These are phyloP conservation scores for Trametes coccinea DNA, from an alignment of 768 basidiomycete genomes.

Conservation along the genomic window DNA sequence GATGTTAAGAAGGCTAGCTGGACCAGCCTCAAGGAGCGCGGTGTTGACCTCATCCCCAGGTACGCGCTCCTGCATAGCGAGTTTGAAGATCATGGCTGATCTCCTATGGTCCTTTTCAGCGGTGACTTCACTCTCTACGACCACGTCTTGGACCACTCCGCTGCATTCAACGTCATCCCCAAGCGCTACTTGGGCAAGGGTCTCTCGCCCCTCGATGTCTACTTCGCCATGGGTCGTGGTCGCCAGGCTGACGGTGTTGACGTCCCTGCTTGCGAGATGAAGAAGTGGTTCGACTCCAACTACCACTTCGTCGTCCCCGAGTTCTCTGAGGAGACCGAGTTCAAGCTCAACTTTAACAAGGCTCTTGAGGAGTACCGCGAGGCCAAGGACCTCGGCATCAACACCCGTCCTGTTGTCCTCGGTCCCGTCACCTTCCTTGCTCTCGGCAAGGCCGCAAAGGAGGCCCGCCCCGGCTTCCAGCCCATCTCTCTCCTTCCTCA, in stretches of 20 bases:
- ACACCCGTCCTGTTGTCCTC: slow-evolving; percentile 92
- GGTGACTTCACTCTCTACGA: slow-evolving; percentile 99
- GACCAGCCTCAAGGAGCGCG: slow-evolving; percentile 78
- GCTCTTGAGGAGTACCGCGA: slow-evolving; percentile 92
- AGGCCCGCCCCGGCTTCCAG: slow-evolving; percentile 80
- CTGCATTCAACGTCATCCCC: slow-evolving; percentile 95
- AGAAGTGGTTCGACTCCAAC: slow-evolving; percentile 99
- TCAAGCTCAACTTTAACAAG: slow-evolving; percentile 97
- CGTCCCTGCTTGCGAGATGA: slow-evolving; percentile 98
- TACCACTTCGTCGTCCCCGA: slow-evolving; percentile 99
- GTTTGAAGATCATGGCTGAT: slow-evolving; percentile 17
- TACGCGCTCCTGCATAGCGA: slow-evolving; percentile 38
- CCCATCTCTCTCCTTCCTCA: slow-evolving; percentile 88
- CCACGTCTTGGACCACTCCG: slow-evolving; percentile 96
- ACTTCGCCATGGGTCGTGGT: slow-evolving; percentile 99
- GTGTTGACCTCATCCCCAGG: slow-evolving; percentile 93
- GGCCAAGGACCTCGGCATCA: slow-evolving; percentile 85
- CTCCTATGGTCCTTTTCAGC: slow-evolving; percentile 44
- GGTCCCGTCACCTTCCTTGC: slow-evolving; percentile 95
- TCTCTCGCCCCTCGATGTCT: slow-evolving; percentile 88
- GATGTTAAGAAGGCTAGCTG: slow-evolving; percentile 88
- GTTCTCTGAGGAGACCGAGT: slow-evolving; percentile 84
- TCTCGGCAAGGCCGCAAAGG: slow-evolving; percentile 89
- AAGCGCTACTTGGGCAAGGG: slow-evolving; percentile 87
- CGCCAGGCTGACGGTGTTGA: slow-evolving; percentile 94